Evolutionary conservation across 225 moss, liverwort and hornwort species (phyloP).

Genomic region (Physcomitrellopsis africana): DNA sequence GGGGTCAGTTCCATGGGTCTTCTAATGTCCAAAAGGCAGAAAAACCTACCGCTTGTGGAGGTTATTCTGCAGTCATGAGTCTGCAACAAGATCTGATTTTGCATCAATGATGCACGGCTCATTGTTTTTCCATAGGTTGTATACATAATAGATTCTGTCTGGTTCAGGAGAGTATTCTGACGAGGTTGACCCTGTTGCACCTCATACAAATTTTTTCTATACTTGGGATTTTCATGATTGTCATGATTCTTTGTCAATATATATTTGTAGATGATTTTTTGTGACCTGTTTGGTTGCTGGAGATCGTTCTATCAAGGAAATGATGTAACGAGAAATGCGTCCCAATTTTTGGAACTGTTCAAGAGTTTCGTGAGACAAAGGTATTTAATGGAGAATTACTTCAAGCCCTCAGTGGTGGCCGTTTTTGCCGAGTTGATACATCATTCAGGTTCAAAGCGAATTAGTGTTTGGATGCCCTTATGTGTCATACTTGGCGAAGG

Average conservation of each 20-base stretch:
- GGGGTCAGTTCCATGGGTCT: constrained; percentile 32
- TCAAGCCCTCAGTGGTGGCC: not conserved
- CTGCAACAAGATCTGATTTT: constrained; percentile 38
- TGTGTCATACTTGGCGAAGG: not conserved
- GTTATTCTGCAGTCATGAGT: constrained; percentile 34
- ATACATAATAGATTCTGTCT: constrained; percentile 26
- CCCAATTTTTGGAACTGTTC: not conserved
- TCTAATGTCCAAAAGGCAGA: constrained; percentile 20
- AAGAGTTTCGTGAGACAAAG: not conserved
- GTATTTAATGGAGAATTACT: not conserved
- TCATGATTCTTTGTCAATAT: constrained; percentile 37
- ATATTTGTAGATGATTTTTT: constrained; percentile 12
- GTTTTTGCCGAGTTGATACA: not conserved
- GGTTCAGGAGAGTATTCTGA: constrained; percentile 19
- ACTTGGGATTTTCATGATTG: constrained; percentile 23
- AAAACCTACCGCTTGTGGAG: constrained; percentile 28
- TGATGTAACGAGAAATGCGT: not conserved
- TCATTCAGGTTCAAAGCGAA: not conserved
- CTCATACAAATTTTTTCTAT: constrained; percentile 8
- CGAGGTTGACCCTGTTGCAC: constrained; percentile 18
- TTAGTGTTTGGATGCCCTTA: not conserved
- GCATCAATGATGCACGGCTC: constrained; percentile 24
- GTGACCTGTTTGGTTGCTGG: not conserved
- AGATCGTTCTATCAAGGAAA: not conserved
- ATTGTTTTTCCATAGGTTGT: constrained; percentile 20